These are phyloP conservation scores for Trametes cinnabarina DNA, from an alignment of 768 basidiomycete genomes.

Conservation along the genomic window DNA sequence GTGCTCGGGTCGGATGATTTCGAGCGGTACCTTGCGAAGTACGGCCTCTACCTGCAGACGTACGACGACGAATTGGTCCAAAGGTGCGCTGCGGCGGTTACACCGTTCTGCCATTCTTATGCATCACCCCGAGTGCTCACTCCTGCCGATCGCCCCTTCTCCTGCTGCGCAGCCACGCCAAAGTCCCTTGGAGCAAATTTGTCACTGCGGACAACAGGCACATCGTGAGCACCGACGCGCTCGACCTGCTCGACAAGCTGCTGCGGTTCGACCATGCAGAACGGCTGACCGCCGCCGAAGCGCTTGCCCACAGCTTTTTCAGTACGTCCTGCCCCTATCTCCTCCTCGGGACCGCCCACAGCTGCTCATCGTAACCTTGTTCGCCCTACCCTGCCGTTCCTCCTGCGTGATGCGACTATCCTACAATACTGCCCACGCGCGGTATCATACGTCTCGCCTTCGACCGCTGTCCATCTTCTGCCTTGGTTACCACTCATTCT, in stretches of 20 bases:
- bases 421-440: too few species aligned
- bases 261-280: constrained; percentile 96
- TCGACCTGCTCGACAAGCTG: constrained; percentile 93
- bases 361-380: neutral
- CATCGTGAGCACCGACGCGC: constrained; percentile 90
- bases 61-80: constrained; percentile 92
- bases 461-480: too few species aligned
- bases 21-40: constrained; percentile 87
- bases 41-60: constrained; percentile 88
- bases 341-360: neutral
- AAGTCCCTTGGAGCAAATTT: constrained; percentile 92
- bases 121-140: neutral
- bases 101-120: neutral
- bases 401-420: neutral
- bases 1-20: constrained; percentile 95
- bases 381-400: neutral
- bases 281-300: constrained; percentile 90
- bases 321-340: constrained; percentile 40
- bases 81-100: constrained; percentile 43
- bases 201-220: constrained; percentile 92
- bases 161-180: constrained; percentile 64
- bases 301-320: constrained; percentile 89
- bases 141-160: neutral
- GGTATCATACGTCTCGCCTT: too few species aligned
- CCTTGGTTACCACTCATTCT: neutral